Base-by-base conservation (phyloP, 345 rosid genomes). In the Schrenkiella parvula region DNA sequence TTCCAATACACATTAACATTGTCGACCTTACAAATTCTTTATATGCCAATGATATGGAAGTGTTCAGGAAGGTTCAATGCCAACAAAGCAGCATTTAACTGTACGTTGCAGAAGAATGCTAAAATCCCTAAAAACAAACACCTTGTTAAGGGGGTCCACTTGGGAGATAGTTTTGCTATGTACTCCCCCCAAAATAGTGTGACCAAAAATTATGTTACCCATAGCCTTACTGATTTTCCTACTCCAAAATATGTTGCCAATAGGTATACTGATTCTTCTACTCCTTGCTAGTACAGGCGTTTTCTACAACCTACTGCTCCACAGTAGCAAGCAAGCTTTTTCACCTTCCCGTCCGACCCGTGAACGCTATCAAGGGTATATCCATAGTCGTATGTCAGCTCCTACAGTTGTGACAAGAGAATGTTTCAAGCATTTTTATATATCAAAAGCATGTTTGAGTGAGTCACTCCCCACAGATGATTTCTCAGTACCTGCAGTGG, bases 351-450 rank as follows among this genome's bases (percentile, higher is more conserved):
- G 64, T 90, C 90, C 0, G 91, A 86, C 12, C 88, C 92, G 13
- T 54, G 68, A 28, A 89, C 96, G 23, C 96, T 89, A 75, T 92
- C 92, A 15, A 89, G 86, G 19, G 77, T 83, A 64, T 92, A 89
- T 14, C 97, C 99, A 64, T 95, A 95, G 79, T 95, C 99, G 48
- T 95, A 95, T 0, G 88, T 85, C 3, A 95, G 92, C 72, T 95
- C 97, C 99, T 91, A 57, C 55, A 68, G 12, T 38, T 15, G 43
- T 64, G 28, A 59, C 54, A 75, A 25, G 55, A 41, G 8, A 41
- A 50, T 58, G 67, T 41, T 48, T 32, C 8, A 19, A 9, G 21
- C n/a, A n/a, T 4, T 38, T 2, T 4, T 68, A 9, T 6, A 18
- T 9, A 18, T 18, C 14, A 47, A 32, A 21, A 35, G 43, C 52